Conservation (phyloP, 2,329 filamentous ascomycete species). For the Diplodia corticola region DNA sequence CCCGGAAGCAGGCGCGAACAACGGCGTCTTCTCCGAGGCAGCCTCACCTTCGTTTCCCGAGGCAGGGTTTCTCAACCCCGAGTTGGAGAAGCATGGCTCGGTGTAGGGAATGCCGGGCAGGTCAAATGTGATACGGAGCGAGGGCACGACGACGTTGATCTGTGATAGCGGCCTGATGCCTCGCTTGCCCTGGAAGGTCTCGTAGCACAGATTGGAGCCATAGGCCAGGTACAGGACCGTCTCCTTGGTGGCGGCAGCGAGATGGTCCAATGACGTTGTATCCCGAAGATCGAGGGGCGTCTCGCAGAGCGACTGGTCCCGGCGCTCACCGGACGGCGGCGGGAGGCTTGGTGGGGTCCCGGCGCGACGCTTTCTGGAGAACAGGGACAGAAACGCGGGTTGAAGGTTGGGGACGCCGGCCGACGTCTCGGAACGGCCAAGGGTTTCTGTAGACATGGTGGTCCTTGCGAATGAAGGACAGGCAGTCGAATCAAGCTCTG, state of each 20-base stretch:
- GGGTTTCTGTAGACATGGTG: background rate
- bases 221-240: constrained; percentile 62
- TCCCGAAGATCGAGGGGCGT: background rate
- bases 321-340: background rate
- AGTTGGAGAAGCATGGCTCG: constrained; percentile 93
- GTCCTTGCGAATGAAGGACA: background rate
- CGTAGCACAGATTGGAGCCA: constrained; percentile 80
- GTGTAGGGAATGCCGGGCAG: constrained; percentile 80
- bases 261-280: background rate
- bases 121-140: constrained; percentile 77
- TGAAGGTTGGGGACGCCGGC: background rate
- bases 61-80: constrained; percentile 57
- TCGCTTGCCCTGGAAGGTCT: constrained; percentile 76
- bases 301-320: background rate
- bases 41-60: constrained; percentile 29
- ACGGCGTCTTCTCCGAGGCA: constrained; percentile 32
- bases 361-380: background rate
- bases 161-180: constrained; percentile 80
- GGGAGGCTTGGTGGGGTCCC: background rate
- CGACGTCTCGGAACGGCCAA: background rate
- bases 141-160: constrained; percentile 78
- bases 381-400: background rate
- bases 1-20: constrained; percentile 27
- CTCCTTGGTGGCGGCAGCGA: constrained; percentile 23
- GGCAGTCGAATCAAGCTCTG: background rate